Percentiles rank a stretch among this genome's conserved stretches.
phyloP scores from a whole-genome alignment of 768 basidiomycete species.

The Amanita brunnescens region DNA sequence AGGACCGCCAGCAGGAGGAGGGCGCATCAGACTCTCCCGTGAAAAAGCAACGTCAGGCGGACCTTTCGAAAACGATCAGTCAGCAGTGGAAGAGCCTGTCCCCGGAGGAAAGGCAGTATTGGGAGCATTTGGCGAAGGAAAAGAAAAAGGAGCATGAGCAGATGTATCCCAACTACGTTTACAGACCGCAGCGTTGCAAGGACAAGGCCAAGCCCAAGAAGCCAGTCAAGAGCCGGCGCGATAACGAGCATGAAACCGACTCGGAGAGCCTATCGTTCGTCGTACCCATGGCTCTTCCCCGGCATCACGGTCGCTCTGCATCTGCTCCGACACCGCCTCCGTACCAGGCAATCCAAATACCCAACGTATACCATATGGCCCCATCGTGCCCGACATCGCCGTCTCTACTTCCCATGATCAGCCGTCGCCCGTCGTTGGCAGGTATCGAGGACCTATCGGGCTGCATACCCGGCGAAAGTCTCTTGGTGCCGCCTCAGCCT shows the following conservation, averaged over 20 bases:
- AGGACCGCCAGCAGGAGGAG: constrained; percentile 57
- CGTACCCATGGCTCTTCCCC: constrained; percentile 24
- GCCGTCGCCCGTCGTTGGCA: constrained; percentile 43
- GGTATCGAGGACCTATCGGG: constrained; percentile 40
- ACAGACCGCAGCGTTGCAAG: constrained; percentile 61
- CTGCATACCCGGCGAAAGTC: constrained; percentile 38
- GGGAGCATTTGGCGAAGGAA: constrained; percentile 72
- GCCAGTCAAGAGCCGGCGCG: constrained; percentile 21
- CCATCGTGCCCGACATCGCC: constrained; percentile 62
- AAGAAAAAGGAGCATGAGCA: constrained; percentile 74
- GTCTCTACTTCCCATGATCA: constrained; percentile 49
- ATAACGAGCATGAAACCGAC: constrained; percentile 29
- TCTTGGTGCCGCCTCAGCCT: constrained; percentile 24
- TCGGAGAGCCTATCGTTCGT: constrained; percentile 30
- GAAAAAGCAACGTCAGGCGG: constrained; percentile 64
- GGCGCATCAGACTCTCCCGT: constrained; percentile 30
- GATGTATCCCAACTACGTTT: constrained; percentile 71
- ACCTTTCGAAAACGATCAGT: constrained; percentile 70
- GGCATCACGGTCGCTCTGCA: constrained; percentile 29
- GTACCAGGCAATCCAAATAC: constrained; percentile 62
- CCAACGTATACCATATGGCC: constrained; percentile 43
- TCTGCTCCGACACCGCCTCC: constrained; percentile 61
- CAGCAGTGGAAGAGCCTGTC: constrained; percentile 70
- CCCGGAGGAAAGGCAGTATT: constrained; percentile 57
- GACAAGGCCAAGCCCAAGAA: constrained; percentile 43